Evolutionary conservation across 495 filamentous ascomycete species (phyloP), one percentile per base, ranked within the genome.

Genomic region (Mytilinidion resinicola): DNA sequence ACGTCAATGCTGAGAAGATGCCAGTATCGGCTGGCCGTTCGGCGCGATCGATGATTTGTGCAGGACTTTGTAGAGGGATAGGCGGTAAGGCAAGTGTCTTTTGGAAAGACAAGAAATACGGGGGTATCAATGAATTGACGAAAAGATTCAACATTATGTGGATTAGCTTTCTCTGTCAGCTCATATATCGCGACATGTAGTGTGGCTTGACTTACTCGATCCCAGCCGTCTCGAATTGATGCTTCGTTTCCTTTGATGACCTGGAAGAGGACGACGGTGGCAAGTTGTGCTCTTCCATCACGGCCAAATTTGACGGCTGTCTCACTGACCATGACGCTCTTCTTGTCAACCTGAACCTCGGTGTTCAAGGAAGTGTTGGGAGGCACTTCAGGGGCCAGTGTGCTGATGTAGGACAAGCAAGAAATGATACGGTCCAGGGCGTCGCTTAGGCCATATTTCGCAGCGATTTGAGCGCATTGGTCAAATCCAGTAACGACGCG

Each of bases 311-410:
- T 91, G 62, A 99, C 93, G 53, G 93, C 93, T 54, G 96, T 79
- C 77, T 99, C 92, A 69, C 93, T 97, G 65, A 99, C 93, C 93
- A 99, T 99, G 30, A 99, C 90, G 64, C 86, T 96, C 70, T 88
- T 91, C 64, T 90, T 85, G 0, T 85, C 90, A 43, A 84, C 90
- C 69, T 97, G 91, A 10, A 99, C 88, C 74, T 97, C 91, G 0
- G 95, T 99, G 67, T 99, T 99, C 17, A 99, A 80, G 10, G 84
- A 69, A 15, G 92, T 97, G 68, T 87, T 95, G 30, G 89, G 86
- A 1, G 87, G 81, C 8, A 72, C 75, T 48, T 85, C 83, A 4
- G 85, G 85, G 14, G 89, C 83, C 54, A 99, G 75, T 9, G 89
- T 92, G 61, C 88, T 91, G 72, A 99, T 97, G 35, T 86, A 87